Evolutionary conservation across 768 basidiomycete genomes (phyloP), one percentile per base, ranked within the genome.

Genomic region (Cyclocybe cylindracea): DNA sequence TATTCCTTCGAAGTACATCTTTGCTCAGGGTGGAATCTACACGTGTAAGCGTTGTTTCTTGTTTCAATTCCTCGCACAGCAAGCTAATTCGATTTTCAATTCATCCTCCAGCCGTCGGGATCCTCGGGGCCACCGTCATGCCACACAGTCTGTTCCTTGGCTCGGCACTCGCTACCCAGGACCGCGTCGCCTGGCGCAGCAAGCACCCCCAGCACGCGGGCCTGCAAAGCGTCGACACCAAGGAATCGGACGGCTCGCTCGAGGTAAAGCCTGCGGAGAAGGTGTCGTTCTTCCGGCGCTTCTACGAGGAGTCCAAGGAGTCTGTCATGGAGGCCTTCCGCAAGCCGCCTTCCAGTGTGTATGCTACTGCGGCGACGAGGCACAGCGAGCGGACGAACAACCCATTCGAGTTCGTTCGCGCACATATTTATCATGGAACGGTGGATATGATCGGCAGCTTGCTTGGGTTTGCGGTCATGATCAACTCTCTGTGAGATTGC

Each of bases 131-230:
- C 1, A 97, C 92, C 2, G 86, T 94, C 53, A 95, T 95, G 94
- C 94, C 94, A 0, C 94, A 95, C 66, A 87, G 87, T 53, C 75
- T 97, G n/a, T 94, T 90, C 74, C 76, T 97, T 11, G 94, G 94
- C 5, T 92, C 91, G 2, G 82, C 84, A 31, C 81, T 97, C 4
- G 87, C 92, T 2, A 93, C 91, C 0, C 89, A 94, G 64, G 86
- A 94, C 51, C 75, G 94, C 40, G 61, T 91, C 10, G 70, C 73
- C 1, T 68, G 69, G 35, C 65, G 67, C 7, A 57, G 71, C 4
- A 50, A 56, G 13, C 53, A 61, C 54, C 43, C 57, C 42, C 55
- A 58, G 43, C 57, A 60, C 37, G 48, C 46, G 4, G 14, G n/a
- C n/a, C 45, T 60, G 7, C 44, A 56, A 39, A 36, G 53, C 5